phyloP scores from a whole-genome alignment of 768 basidiomycete species.

The Suillus paluster region DNA sequence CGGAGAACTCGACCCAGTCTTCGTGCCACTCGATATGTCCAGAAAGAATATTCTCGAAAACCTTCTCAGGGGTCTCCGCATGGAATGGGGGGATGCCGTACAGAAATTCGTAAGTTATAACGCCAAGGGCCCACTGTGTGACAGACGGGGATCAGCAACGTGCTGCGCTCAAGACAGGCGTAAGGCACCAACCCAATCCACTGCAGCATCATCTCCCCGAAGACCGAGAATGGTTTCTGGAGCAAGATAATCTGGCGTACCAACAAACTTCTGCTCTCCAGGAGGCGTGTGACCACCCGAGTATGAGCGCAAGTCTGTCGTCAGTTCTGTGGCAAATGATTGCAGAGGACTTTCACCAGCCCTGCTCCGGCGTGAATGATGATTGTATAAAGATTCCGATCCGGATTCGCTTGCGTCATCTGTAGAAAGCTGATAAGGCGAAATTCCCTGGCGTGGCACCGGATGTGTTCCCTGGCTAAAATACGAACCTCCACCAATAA shows the following conservation, averaged over 20 bases:
- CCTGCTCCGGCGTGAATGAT: constrained; percentile 56
- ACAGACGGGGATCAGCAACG: constrained; percentile 15
- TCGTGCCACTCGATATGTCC: constrained; percentile 96
- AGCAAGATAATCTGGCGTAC: constrained; percentile 96
- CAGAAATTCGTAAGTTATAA: constrained; percentile 97
- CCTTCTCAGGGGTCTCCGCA: constrained; percentile 94
- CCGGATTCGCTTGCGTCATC: constrained; percentile 91
- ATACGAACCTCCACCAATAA: constrained; percentile 71
- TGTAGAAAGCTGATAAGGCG: constrained; percentile 69
- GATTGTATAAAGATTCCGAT: constrained; percentile 74
- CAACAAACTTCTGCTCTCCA: constrained; percentile 92
- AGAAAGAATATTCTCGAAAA: constrained; percentile 98
- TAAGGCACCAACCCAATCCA: constrained; percentile 85
- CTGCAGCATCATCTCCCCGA: constrained; percentile 91
- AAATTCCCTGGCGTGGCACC: constrained; percentile 61
- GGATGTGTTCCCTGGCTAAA: constrained; percentile 71
- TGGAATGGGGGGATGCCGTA: constrained; percentile 98
- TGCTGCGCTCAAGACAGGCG: constrained; percentile 12
- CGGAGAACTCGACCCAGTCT: constrained; percentile 85
- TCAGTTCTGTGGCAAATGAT: constrained; percentile 85
- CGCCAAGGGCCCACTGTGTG: constrained; percentile 94
- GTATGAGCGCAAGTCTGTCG: constrained; percentile 82
- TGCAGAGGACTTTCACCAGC: constrained; percentile 78
- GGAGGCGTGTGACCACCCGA: constrained; percentile 64
- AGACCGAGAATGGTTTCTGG: constrained; percentile 95